Evolutionary conservation across 345 rosid species (phyloP).

Genomic region (Erodium maritimum): DNA sequence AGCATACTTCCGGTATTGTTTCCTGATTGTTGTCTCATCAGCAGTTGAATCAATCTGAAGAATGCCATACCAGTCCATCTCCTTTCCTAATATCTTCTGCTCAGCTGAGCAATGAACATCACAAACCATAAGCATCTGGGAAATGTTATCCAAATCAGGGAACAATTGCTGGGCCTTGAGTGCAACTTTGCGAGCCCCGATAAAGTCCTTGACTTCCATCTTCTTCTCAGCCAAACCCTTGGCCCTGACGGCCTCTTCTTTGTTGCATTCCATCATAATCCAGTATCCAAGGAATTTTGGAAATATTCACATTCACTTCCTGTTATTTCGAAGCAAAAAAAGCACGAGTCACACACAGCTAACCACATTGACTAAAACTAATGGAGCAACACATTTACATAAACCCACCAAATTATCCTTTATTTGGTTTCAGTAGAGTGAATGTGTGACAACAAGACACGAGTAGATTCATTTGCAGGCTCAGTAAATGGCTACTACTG

Average conservation of each 20-base stretch:
- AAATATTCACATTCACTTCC: not conserved
- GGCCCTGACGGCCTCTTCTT: conserved; percentile 85
- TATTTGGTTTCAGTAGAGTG: not conserved
- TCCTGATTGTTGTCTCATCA: conserved; percentile 61
- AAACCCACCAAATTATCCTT: not conserved
- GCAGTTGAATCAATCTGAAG: conserved; percentile 54
- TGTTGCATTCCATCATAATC: conserved; percentile 59
- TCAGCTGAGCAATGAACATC: conserved; percentile 72
- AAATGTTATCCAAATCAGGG: conserved; percentile 42
- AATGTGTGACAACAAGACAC: not conserved
- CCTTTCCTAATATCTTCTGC: conserved; percentile 46
- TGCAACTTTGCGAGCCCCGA: conserved; percentile 50
- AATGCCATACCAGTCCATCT: conserved; percentile 80
- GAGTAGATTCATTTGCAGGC: not conserved
- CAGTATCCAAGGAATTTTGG: conserved; percentile 1
- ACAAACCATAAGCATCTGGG: conserved; percentile 67
- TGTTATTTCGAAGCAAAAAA: not conserved
- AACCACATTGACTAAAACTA: not conserved
- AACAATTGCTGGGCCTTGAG: conserved; percentile 58
- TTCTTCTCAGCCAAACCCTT: conserved; percentile 48
- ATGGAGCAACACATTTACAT: not conserved
- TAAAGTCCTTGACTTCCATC: conserved; percentile 54
- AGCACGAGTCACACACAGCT: not conserved
- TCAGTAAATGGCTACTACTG: not conserved
- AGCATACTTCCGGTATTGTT: conserved; percentile 81